Conservation (phyloP, 1,284 basidiomycete species). For the Malassezia restricta region DNA sequence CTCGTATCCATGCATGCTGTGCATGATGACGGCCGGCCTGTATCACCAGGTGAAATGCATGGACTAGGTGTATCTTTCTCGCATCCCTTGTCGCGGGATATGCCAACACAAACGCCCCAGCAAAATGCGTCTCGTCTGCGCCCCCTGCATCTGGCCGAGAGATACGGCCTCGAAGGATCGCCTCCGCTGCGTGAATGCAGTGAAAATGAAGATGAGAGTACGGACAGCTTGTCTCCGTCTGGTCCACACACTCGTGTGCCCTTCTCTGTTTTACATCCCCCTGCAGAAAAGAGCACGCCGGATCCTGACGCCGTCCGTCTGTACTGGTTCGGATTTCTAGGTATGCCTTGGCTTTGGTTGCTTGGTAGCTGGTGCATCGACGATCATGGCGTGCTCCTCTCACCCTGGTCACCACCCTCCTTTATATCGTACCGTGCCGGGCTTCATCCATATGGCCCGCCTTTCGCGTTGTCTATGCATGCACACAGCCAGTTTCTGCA, state of each 20-base stretch:
- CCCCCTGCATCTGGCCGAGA: constrained; percentile 4
- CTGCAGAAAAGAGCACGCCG: background rate
- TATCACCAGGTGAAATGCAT: constrained; percentile 7
- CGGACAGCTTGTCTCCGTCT: background rate
- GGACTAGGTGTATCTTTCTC: background rate
- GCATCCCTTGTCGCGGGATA: background rate
- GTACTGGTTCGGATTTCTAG: constrained; percentile 17
- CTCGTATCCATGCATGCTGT: background rate
- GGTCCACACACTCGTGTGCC: background rate
- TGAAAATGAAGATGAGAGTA: background rate
- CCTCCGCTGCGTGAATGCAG: background rate
- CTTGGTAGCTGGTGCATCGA: constrained; percentile 17
- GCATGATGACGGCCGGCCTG: background rate
- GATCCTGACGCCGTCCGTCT: constrained; percentile 9
- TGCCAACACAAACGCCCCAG: background rate
- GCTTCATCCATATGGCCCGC: constrained; percentile 15
- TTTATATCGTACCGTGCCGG: constrained; percentile 9
- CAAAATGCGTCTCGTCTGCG: background rate
- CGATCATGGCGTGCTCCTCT: constrained; percentile 5
- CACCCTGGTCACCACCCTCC: constrained; percentile 14
- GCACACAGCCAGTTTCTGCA: constrained; percentile 1
- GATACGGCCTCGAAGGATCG: background rate
- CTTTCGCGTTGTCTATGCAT: constrained; percentile 3
- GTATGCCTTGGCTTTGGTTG: constrained; percentile 22
- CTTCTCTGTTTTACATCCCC: constrained; percentile 10